Percentiles rank a stretch among this genome's conserved stretches.
These are phyloP conservation scores for Avicennia marina DNA, from an alignment of 257 asterid genomes.

Conservation along the genomic window DNA sequence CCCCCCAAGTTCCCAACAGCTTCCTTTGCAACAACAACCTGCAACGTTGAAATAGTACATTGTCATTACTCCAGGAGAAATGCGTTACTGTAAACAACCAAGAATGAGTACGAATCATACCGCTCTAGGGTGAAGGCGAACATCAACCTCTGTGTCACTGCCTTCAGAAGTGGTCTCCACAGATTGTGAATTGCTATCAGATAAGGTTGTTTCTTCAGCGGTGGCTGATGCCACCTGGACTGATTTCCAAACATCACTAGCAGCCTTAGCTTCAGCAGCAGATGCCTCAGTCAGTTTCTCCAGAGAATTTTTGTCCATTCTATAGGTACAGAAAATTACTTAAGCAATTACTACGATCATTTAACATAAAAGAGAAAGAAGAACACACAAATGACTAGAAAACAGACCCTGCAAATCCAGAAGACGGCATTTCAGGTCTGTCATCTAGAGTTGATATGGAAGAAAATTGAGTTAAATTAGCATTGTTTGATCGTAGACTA, in stretches of 20 bases:
- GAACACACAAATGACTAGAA: background rate
- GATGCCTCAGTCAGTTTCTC: slow-evolving; percentile 91
- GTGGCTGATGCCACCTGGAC: slow-evolving; percentile 72
- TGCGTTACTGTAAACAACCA: background rate
- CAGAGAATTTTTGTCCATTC: slow-evolving; percentile 77
- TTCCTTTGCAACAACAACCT: slow-evolving; percentile 99
- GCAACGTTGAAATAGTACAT: slow-evolving; percentile 25
- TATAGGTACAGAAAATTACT: slow-evolving; percentile 24
- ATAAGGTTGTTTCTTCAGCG: slow-evolving; percentile 65
- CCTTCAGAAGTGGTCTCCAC: slow-evolving; percentile 72
- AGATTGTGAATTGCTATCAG: slow-evolving; percentile 71
- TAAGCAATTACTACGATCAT: background rate
- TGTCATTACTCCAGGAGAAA: background rate
- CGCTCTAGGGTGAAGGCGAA: slow-evolving; percentile 96
- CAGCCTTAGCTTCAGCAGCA: slow-evolving; percentile 98
- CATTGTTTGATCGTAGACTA: slow-evolving; percentile 47
- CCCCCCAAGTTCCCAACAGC: slow-evolving; percentile 96
- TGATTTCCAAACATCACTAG: slow-evolving; percentile 91
- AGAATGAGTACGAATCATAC: slow-evolving; percentile 36
- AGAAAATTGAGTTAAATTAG: slow-evolving; percentile 33
- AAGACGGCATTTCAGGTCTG: slow-evolving; percentile 36
- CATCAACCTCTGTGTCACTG: slow-evolving; percentile 78
- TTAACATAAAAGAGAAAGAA: no score
- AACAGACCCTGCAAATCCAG: slow-evolving; percentile 60
- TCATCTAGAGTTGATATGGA: slow-evolving; percentile 30